Evolutionary conservation across 257 asterid genomes (phyloP).

Genomic region (Linaria vulgaris): DNA sequence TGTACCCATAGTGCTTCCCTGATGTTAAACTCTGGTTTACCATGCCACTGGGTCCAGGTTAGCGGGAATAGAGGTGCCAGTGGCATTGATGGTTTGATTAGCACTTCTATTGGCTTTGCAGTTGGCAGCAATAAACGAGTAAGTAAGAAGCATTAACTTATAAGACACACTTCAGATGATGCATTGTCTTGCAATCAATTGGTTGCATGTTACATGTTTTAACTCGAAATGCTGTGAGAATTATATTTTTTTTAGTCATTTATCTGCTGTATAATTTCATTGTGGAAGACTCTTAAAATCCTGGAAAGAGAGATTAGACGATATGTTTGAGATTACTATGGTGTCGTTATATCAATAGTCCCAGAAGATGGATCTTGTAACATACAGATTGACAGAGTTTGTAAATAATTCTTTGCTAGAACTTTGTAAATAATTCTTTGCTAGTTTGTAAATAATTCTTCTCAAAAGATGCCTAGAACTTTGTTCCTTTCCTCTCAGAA

Average conservation of each 20-base stretch:
- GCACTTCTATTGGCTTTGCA: constrained; percentile 91
- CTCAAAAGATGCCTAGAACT: too few species aligned
- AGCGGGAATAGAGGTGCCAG: constrained; percentile 95
- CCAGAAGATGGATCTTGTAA: too few species aligned
- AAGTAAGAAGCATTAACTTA: constrained; percentile 35
- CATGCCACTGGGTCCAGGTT: constrained; percentile 75
- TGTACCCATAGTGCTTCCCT: constrained; percentile 40
- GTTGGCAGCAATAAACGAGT: constrained; percentile 92
- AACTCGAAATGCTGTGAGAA: neutral
- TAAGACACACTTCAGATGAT: neutral
- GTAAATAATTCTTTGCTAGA: too few species aligned
- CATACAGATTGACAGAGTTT: too few species aligned
- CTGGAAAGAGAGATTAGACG: too few species aligned
- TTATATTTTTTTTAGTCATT: neutral
- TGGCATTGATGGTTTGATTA: constrained; percentile 94
- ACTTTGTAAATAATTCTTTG: too few species aligned
- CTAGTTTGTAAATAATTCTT: too few species aligned
- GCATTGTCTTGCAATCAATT: neutral
- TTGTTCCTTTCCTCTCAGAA: too few species aligned
- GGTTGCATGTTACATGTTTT: neutral
- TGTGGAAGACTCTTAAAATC: neutral
- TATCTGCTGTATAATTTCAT: neutral
- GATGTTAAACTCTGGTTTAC: constrained; percentile 57
- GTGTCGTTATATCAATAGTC: too few species aligned
- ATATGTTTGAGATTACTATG: too few species aligned